A percentile compares a stretch with the other conserved stretches of the same genome.
phyloP scores from a whole-genome alignment of 441 rosid genomes.

The Kokia cookei region DNA sequence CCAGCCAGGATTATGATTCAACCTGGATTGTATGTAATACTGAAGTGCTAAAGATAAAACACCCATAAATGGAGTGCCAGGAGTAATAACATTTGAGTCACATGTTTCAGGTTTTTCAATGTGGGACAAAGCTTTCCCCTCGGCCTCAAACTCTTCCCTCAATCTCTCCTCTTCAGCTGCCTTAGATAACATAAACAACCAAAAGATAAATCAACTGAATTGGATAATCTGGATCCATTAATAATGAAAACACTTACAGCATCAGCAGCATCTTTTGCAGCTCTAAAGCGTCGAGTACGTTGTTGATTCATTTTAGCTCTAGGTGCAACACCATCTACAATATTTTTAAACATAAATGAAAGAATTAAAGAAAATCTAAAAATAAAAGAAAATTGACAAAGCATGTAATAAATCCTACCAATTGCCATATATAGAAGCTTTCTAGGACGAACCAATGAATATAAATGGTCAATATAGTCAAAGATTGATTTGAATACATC shows the following conservation, averaged over 20 bases:
- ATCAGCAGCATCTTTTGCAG: conserved; percentile 95
- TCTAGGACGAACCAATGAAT: conserved; percentile 86
- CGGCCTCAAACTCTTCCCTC: conserved; percentile 72
- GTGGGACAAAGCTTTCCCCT: conserved; percentile 46
- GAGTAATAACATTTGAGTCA: conserved; percentile 96
- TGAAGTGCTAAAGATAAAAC: conserved; percentile 83
- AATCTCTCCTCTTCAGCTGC: conserved; percentile 93
- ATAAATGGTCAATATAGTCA: conserved; percentile 82
- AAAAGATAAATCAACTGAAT: conserved; percentile 5
- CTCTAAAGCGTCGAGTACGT: conserved; percentile 88
- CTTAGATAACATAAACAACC: conserved; percentile 27
- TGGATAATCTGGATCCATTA: background rate
- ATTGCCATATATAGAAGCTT: conserved; percentile 92
- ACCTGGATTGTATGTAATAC: conserved; percentile 76
- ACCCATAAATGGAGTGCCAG: conserved; percentile 93
- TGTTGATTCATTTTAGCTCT: conserved; percentile 99
- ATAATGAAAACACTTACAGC: conserved; percentile 46
- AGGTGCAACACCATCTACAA: conserved; percentile 95
- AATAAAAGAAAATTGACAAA: background rate
- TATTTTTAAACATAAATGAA: background rate
- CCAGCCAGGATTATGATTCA: conserved; percentile 86
- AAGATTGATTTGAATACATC: conserved; percentile 84
- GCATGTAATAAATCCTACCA: conserved; percentile 40
- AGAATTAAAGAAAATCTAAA: background rate
- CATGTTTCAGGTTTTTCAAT: conserved; percentile 75